phyloP scores from a whole-genome alignment of 2,329 filamentous ascomycete genomes.

The Fonsecaea nubica region DNA sequence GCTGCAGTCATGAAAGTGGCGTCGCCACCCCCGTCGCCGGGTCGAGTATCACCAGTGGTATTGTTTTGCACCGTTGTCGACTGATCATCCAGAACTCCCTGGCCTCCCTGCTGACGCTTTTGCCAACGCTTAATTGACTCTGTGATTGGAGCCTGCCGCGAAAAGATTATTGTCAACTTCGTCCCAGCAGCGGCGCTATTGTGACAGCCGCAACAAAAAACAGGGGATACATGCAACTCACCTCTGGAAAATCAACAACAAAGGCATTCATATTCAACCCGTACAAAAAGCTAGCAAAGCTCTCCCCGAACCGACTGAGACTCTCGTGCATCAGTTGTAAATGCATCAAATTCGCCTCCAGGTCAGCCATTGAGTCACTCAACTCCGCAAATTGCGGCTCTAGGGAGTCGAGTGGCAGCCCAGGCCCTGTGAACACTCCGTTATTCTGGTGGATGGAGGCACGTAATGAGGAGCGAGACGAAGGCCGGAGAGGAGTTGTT shows the following conservation, averaged over 20 bases:
- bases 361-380: slow-evolving; percentile 89
- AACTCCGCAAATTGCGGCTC: slow-evolving; percentile 93
- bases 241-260: slow-evolving; percentile 96
- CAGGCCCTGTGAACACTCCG: slow-evolving; percentile 58
- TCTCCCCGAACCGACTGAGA: slow-evolving; percentile 89
- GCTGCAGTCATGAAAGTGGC: slow-evolving; percentile 33
- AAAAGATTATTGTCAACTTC: slow-evolving; percentile 1
- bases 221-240: slow-evolving; percentile 46
- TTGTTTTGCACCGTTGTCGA: slow-evolving; percentile 15
- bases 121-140: slow-evolving; percentile 79
- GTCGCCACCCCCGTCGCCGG: slow-evolving; percentile 24
- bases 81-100: slow-evolving; percentile 18
- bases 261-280: slow-evolving; percentile 99
- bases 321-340: slow-evolving; percentile 97
- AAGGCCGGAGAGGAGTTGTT: slow-evolving; percentile 88
- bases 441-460: slow-evolving; percentile 67
- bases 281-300: slow-evolving; percentile 93
- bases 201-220: slow-evolving; percentile 1
- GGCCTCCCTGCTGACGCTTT: slow-evolving; percentile 53
- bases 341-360: slow-evolving; percentile 97
- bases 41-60: background rate
- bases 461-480: slow-evolving; percentile 86
- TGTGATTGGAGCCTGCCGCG: slow-evolving; percentile 72
- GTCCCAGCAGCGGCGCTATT: slow-evolving; percentile 12
- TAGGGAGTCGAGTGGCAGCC: slow-evolving; percentile 70